These are phyloP conservation scores for Martiniozyma asiatica DNA, from an alignment of 1,139 yeast genomes.

Conservation along the genomic window DNA sequence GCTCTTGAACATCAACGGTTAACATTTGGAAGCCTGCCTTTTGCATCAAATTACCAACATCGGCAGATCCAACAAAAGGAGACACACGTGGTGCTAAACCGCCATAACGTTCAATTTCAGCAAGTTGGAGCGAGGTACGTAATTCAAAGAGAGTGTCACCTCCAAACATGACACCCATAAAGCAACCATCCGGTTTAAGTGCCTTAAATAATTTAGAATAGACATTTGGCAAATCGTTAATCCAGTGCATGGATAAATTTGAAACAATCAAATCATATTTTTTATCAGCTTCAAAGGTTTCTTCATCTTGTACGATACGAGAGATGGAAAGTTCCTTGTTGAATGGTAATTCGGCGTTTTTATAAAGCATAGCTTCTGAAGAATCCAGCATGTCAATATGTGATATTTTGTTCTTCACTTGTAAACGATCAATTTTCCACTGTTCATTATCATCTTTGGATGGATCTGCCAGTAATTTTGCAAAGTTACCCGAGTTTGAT, in stretches of 20 bases:
- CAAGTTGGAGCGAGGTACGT: constrained; percentile 68
- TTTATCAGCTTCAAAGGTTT: constrained; percentile 33
- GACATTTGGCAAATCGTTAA: constrained; percentile 64
- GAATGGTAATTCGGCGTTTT: constrained; percentile 33
- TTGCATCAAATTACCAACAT: constrained; percentile 61
- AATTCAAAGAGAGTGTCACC: constrained; percentile 78
- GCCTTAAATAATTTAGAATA: constrained; percentile 47
- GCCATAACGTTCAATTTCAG: constrained; percentile 70
- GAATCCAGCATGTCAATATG: constrained; percentile 61
- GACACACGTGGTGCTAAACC: constrained; percentile 74
- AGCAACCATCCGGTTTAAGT: constrained; percentile 70
- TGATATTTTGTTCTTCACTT: constrained; percentile 40
- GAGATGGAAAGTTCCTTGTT: constrained; percentile 33
- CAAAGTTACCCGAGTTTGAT: constrained; percentile 55
- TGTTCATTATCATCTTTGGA: constrained; percentile 15
- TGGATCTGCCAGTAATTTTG: constrained; percentile 15
- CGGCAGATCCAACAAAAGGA: constrained; percentile 70
- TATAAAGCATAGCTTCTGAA: constrained; percentile 36
- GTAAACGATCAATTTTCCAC: constrained; percentile 39
- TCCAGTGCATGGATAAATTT: constrained; percentile 73
- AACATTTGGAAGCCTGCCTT: constrained; percentile 69
- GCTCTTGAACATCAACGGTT: constrained; percentile 78
- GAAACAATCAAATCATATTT: constrained; percentile 65
- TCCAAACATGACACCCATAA: constrained; percentile 74
- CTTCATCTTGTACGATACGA: constrained; percentile 59